A percentile compares a stretch with the other conserved stretches of the same genome.
Conservation (phyloP, 345 rosid species). For the Trapa bicornis region DNA sequence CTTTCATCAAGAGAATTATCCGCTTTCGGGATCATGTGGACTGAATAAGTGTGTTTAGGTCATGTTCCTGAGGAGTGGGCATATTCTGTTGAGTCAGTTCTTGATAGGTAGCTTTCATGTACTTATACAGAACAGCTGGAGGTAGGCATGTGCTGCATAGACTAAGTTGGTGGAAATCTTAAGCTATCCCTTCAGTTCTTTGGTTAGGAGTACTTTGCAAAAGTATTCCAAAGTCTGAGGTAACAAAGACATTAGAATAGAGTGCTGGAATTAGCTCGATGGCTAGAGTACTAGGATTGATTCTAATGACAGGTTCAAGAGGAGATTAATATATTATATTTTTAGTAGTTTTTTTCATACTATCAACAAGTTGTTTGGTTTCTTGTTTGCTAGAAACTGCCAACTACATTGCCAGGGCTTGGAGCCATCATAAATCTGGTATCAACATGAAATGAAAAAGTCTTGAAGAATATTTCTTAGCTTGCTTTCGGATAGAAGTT, state of each 20-base stretch:
- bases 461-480: too few species aligned
- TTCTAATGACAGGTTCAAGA: neutral
- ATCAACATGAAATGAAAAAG: neutral
- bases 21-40: constrained; percentile 50
- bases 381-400: neutral
- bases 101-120: neutral
- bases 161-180: neutral
- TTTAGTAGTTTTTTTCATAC: neutral
- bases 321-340: neutral
- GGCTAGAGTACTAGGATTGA: neutral
- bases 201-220: neutral
- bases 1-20: constrained; percentile 52
- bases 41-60: neutral
- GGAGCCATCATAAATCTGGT: neutral
- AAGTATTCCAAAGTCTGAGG: neutral
- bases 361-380: neutral
- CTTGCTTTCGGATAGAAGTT: too few species aligned
- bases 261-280: neutral
- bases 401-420: neutral
- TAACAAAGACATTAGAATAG: neutral
- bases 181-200: neutral
- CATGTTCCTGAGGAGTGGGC: neutral
- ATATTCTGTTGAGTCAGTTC: neutral
- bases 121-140: neutral
- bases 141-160: neutral